These are phyloP conservation scores for Amphicarpaea edgeworthii DNA, from an alignment of 306 rosid genomes.

Conservation along the genomic window DNA sequence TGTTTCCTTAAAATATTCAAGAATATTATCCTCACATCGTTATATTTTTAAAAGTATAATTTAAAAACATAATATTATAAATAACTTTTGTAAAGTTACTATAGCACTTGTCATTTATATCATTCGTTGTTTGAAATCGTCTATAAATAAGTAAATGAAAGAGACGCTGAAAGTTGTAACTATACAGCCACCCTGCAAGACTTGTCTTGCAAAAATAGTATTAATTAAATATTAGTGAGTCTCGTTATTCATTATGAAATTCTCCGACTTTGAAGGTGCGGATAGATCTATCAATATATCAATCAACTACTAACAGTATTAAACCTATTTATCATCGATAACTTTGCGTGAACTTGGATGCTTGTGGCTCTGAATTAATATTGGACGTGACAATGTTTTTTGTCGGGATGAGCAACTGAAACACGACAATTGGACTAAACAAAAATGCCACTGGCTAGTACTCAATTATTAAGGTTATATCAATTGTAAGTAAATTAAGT, in stretches of 20 bases:
- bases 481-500: neutral
- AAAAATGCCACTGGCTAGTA: neutral
- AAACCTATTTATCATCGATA: slow-evolving; percentile 4
- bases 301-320: neutral
- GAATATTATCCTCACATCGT: too few relatives aligned
- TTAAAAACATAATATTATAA: too few relatives aligned
- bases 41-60: too few relatives aligned
- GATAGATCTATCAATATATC: neutral
- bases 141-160: too few relatives aligned
- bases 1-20: too few relatives aligned
- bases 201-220: neutral
- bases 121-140: too few relatives aligned
- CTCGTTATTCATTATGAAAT: neutral
- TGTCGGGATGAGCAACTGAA: neutral
- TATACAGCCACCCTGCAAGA: neutral
- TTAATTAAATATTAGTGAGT: neutral
- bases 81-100: too few relatives aligned
- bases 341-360: neutral
- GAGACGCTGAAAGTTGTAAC: too few relatives aligned
- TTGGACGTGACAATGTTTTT: neutral
- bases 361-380: neutral
- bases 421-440: neutral
- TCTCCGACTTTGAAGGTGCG: neutral
- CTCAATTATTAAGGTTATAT: neutral
- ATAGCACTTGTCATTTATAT: too few relatives aligned